Base-by-base conservation (phyloP, 164 flowering plant species). In the Vitis rupestris region DNA sequence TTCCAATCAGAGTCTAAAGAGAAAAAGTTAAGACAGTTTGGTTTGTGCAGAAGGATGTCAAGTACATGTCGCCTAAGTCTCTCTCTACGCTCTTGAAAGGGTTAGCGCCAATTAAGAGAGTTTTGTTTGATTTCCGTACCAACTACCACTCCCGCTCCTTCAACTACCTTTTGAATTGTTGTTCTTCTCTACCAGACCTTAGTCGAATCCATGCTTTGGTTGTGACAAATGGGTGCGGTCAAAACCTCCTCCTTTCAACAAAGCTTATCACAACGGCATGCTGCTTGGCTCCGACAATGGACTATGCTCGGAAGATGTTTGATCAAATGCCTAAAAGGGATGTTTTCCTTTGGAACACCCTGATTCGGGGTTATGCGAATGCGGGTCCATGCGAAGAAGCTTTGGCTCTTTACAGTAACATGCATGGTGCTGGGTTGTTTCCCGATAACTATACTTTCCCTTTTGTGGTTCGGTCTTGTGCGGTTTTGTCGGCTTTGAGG, bases 381-480 rank as follows among this genome's bases (percentile, higher is more conserved):
- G 16, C 14, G 56, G 82, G 81, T 61, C 77, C 79, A 30, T 80
- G 81, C 53, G 13, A n/a, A 63, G 72, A 73, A 54, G 81, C 81
- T 44, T 12, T 80, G 13, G 1, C 59, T 47, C 69, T 75, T 11
- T 80, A 79, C 29, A 68, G 66, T 27, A 13, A 62, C 9, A 80
- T 82, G 85, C 83, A 78, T 70, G 51, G 12, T 9, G 10, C 50
- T 9, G 81, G 81, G 10, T 66, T 79, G 57, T 60, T 30, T 8
- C 83, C 78, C 6, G 81, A 77, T 63, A 55, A 82, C 50, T 79
- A 63, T 59, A 79, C 85, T 30, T 79, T 79, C 64, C 80, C 82
- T 1, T 72, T 29, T 10, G 77, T 82, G 50, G 65, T 82, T 47
- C 72, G 76, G 52, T 76, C 81, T 2, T 82, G 85, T 56, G 80